Base-by-base conservation (phyloP, 2,329 filamentous ascomycete genomes). In the Aspergillus alliaceus region DNA sequence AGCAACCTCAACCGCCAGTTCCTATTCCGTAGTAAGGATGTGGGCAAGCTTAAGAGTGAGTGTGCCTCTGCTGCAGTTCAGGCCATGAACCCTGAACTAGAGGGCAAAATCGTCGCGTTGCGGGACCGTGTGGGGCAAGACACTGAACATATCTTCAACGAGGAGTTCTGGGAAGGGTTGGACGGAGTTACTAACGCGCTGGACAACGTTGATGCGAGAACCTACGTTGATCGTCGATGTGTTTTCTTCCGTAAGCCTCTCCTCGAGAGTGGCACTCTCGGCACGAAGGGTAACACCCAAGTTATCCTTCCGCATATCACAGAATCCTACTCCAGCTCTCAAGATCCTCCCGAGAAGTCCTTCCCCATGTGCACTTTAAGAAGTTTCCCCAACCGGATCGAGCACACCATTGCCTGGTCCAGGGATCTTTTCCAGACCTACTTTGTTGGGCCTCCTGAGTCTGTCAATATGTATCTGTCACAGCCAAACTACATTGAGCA, bases 1-100 rank as follows among this genome's bases (percentile, higher is more conserved):
- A 98, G 93, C 80, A 99, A 99, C 73, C 82, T 99, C 52, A 99
- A 99, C 80, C 86, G 95, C 42, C 95, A 99, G 69, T 99, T 99
- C 79, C 77, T 99, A 18, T 99, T 99, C 85, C 86, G 95, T 54
- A 82, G 92, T 46, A 91, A 91, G 71, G 93, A 99, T 75, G 96
- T 99, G 46, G 95, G 95, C 37, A 88, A 91, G 67, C 86, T 97
- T 79, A 99, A 99, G 90, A 98, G 93, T 73, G 93, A 96, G 68
- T 91, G 90, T 69, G 95, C 96, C 8, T 90, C 93, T 11, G 85
- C 83, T 64, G 93, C 93, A n/a, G 95, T 95, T 7, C 86, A 95
- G 73, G 86, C 84, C 29, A 99, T 99, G 95, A 99, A 99, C 76
- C 92, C 93, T 1, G 93, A 98, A 51, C 81, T 99, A 6, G 81